A percentile compares a stretch with the other conserved stretches of the same genome.
phyloP scores from a whole-genome alignment of 2,329 filamentous ascomycete genomes.

The Exophiala sideris region DNA sequence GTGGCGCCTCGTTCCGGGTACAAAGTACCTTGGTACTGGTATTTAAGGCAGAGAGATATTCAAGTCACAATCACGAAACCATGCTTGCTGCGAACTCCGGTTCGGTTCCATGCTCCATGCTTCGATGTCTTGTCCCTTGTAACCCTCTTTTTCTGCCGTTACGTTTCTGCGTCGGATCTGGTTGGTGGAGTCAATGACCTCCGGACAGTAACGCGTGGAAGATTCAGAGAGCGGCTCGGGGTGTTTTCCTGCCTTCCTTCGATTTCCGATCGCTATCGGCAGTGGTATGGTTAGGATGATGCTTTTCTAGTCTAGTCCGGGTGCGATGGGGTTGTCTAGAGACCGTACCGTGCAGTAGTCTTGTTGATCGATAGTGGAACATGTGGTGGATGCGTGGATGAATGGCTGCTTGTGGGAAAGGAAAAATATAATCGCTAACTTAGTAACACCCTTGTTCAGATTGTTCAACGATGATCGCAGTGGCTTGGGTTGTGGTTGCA shows the following conservation, averaged over 20 bases:
- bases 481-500: background rate
- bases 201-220: too few relatives aligned
- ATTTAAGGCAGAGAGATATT: too few relatives aligned
- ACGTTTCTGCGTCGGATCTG: too few relatives aligned
- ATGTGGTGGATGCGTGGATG: background rate
- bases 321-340: background rate
- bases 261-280: background rate
- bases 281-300: background rate
- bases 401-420: background rate
- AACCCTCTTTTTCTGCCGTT: too few relatives aligned
- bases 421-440: background rate
- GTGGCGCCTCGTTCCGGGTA: too few relatives aligned
- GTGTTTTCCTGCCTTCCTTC: background rate
- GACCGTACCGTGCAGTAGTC: background rate
- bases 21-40: background rate
- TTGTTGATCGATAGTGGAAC: background rate
- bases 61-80: too few relatives aligned
- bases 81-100: too few relatives aligned
- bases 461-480: background rate
- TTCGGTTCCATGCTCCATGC: too few relatives aligned
- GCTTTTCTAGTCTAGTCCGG: background rate
- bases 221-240: background rate
- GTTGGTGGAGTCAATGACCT: too few relatives aligned
- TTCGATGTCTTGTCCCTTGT: too few relatives aligned
- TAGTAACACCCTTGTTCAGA: background rate